Conservation (phyloP, 495 filamentous ascomycete species). For the Annulohypoxylon maeteangense region DNA sequence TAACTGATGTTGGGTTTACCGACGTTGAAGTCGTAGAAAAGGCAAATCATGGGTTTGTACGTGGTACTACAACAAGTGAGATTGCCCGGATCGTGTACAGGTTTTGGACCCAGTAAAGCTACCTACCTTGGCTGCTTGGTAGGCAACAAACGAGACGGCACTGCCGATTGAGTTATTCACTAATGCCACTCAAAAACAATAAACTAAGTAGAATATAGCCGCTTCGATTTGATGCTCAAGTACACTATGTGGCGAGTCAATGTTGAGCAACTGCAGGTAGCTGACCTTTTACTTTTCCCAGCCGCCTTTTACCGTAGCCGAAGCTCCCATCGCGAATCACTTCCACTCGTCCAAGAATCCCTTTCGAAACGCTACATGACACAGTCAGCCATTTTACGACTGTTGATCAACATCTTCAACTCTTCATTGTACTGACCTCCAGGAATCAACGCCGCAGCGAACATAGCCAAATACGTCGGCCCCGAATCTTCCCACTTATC, state of each 20-base stretch:
- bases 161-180: not conserved
- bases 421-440: constrained; percentile 61
- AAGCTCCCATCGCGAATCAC: not conserved
- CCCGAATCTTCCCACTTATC: constrained; percentile 66
- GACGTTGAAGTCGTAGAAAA: not conserved
- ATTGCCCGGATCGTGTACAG: not conserved
- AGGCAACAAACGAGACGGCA: not conserved
- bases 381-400: not conserved
- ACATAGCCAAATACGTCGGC: constrained; percentile 74
- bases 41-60: constrained; percentile 3
- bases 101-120: not conserved
- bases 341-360: constrained; percentile 1
- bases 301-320: no score
- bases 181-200: not conserved
- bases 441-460: constrained; percentile 69
- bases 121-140: no score
- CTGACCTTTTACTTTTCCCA: no score
- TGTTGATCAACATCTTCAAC: not conserved
- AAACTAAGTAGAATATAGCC: not conserved
- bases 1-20: not conserved
- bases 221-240: not conserved
- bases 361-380: constrained; percentile 20
- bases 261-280: not conserved
- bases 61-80: not conserved
- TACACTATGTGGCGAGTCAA: not conserved